Percentiles rank a stretch among this genome's conserved stretches.
Conservation (phyloP, 331 rosid genomes). For the Spiraea crenata region DNA sequence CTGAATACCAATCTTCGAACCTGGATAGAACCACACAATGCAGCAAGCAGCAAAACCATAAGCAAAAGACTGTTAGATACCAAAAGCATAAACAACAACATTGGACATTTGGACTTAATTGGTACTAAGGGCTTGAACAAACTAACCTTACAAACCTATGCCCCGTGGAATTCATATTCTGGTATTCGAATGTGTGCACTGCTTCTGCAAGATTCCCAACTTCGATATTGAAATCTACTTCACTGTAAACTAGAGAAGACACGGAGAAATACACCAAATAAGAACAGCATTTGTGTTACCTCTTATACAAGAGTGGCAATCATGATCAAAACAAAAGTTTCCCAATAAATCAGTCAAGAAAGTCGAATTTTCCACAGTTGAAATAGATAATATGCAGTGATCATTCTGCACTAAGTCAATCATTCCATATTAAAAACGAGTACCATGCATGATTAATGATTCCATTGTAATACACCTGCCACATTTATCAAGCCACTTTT, state of each 20-base stretch:
- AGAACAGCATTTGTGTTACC: not conserved
- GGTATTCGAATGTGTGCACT: too few relatives aligned
- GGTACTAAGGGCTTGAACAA: not conserved
- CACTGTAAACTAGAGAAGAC: not conserved
- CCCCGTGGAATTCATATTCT: constrained; percentile 35
- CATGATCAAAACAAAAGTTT: not conserved
- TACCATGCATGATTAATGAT: not conserved
- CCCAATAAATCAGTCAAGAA: not conserved
- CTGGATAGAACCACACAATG: constrained; percentile 33
- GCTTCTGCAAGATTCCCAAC: constrained; percentile 38
- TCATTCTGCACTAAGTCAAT: constrained; percentile 5
- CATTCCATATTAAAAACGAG: not conserved
- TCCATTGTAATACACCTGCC: not conserved
- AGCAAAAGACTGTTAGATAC: not conserved
- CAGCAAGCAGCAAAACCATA: not conserved
- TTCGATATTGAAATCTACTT: constrained; percentile 14
- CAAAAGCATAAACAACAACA: not conserved
- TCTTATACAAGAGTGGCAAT: not conserved
- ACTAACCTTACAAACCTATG: constrained; percentile 58
- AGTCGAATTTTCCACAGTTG: not conserved
- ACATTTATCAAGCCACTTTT: not conserved
- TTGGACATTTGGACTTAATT: not conserved
- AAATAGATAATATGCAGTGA: not conserved
- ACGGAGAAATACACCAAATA: not conserved
- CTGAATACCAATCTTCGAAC: constrained; percentile 59